Conservation (phyloP, 495 filamentous ascomycete species). For the Parachaetomium inaequale region DNA sequence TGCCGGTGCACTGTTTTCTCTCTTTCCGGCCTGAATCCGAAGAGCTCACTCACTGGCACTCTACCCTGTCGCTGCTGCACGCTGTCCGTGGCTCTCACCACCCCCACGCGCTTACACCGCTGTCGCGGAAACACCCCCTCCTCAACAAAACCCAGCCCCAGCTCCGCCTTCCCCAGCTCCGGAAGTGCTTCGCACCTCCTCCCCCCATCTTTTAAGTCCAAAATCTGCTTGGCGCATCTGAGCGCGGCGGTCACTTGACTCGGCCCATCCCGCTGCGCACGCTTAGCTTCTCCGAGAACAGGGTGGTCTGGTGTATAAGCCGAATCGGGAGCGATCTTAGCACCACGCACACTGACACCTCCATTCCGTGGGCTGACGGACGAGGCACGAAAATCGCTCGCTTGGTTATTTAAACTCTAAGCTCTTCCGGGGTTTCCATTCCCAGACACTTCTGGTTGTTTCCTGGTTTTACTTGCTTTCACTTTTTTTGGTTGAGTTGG, state of each 20-base stretch:
- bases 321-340: background rate
- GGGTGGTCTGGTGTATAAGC: conserved; percentile 7
- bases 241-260: background rate
- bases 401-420: background rate
- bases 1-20: background rate
- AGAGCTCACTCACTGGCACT: background rate
- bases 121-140: background rate
- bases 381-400: background rate
- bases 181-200: background rate
- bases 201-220: background rate
- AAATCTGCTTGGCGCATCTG: background rate
- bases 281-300: background rate
- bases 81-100: background rate
- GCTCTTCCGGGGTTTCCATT: background rate
- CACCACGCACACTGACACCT: background rate
- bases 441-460: background rate
- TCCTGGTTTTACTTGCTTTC: background rate
- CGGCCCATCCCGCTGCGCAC: conserved; percentile 2
- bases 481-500: background rate
- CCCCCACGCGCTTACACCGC: background rate
- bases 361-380: background rate
- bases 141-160: background rate
- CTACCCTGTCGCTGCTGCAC: background rate
- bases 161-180: background rate
- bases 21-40: background rate